Conservation (phyloP, 2,329 filamentous ascomycete species). For the Calonectria pseudoreteaudii region DNA sequence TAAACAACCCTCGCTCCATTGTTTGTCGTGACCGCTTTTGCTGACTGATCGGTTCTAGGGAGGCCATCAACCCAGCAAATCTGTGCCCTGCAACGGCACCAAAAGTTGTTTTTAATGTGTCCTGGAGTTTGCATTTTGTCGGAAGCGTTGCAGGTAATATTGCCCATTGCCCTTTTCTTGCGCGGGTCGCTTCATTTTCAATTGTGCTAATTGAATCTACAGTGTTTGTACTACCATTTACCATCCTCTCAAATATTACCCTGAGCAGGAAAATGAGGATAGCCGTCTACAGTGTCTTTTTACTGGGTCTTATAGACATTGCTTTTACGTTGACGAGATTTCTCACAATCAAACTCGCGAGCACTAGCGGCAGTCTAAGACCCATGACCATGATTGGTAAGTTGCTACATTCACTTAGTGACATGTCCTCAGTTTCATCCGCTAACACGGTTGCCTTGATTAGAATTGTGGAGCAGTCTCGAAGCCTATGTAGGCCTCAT, state of each 20-base stretch:
- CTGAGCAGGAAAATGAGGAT: neutral
- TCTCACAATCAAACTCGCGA: neutral
- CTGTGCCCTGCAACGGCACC: neutral
- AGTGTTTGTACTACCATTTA: neutral
- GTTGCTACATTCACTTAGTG: neutral
- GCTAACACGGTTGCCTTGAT: neutral
- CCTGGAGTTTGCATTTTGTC: neutral
- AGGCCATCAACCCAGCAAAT: neutral
- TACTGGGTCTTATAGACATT: neutral
- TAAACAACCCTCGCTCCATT: neutral
- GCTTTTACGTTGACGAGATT: neutral
- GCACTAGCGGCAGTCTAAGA: neutral
- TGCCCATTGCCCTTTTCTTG: too few relatives aligned
- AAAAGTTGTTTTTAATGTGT: neutral
- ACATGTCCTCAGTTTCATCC: too few relatives aligned
- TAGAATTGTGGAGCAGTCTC: neutral
- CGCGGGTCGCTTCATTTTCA: neutral
- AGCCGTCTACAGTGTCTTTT: neutral
- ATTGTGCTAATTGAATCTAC: neutral
- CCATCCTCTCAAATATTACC: neutral
- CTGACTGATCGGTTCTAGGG: neutral
- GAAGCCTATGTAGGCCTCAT: slow-evolving; percentile 3
- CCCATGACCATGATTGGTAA: slow-evolving; percentile 4
- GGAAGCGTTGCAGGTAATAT: neutral
- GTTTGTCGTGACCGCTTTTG: too few relatives aligned